Base-by-base conservation (phyloP, 331 rosid species). In the Stylosanthes scabra region DNA sequence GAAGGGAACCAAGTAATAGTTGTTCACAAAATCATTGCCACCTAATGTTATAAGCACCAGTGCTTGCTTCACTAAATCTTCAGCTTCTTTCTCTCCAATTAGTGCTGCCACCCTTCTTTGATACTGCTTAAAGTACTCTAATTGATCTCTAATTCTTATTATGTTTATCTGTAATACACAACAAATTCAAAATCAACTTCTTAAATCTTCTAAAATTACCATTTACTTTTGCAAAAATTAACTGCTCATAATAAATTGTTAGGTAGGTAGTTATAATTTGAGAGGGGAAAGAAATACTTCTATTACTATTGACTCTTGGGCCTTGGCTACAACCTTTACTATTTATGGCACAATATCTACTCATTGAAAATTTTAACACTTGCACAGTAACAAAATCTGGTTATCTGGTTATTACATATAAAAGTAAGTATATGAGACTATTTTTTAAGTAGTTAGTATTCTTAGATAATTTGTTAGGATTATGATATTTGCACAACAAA, bases 21-120 rank as follows among this genome's bases (percentile, higher is more conserved):
- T 81, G 82, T 77, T 81, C 11, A 77, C 85, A 52, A 81, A 81
- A 61, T 81, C 85, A 61, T 81, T 81, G 20, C 85, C 82, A 9
- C 85, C 85, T 40, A 81, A 69, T 3, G 85, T 81, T 51, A 81
- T 76, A 9, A 72, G 85, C 0, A 76, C 82, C 37, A 81, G 62
- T 61, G 85, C 82, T 41, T 72, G 56, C 39, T 81, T 77, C 51
- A 81, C 85, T 7, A 81, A 72, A 11, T 16, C 27, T 39, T 31
- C 51, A 0, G 79, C 7, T 7, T 60, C 37, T 8, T 67, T 49
- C 59, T 52, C 85, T 37, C 85, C 85, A 1, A 81, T 81, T 25
- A 81, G 64, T 0, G 68, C 82, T 63, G 76, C 71, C 7, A 81
- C 82, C 72, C 85, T 63, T 51, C 63, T 50, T 54, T 81, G 85